Evolutionary conservation across 257 asterid species (phyloP), one percentile per base, ranked within the genome.

Genomic region (Solanum okadae): DNA sequence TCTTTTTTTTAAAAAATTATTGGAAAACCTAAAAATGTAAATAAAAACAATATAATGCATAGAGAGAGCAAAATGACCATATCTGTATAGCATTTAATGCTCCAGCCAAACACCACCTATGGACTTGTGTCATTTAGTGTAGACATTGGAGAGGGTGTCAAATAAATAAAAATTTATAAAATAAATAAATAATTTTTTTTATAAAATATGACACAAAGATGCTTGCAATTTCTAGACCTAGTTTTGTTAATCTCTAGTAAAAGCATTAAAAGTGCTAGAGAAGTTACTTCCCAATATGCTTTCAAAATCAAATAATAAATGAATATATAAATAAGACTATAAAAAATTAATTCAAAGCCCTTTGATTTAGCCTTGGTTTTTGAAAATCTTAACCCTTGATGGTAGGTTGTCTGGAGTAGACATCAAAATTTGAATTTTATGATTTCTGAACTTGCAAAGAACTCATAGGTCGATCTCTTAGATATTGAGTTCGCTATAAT

Each of bases 331-430:
- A 44, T 49, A 72, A 87, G 65, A 72, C 63, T 38, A 38, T 7
- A 29, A 82, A 6, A 20, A 87, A 42, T 83, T 49, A 67, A 67
- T 38, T 49, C 46, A 82, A 73, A 65, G 20, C 31, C 91, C 95
- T 81, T 91, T 73, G 98, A 95, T 95, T 92, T 93, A 90, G 93
- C 98, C 96, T 96, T 96, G 98, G 95, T 93, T 93, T 95, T 86
- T 93, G 82, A 88, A 91, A 90, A 88, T 86, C 49, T 85, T 10
- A 73, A 73, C 10, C 11, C 46, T 73, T 35, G 29, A 35, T n/a
- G 49, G 40, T 35, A 20, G 82, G 1, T 10, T 35, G 16, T 9
- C 14, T 9, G 1, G 0, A 5, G 1, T 15, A 0, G 22, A 6
- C 15, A 1, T 1, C 10, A 27, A 0, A 27, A 68, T 68, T 27